A percentile compares a stretch with the other conserved stretches of the same genome.
phyloP scores from a whole-genome alignment of 306 rosid genomes.

The Glycyrrhiza uralensis region DNA sequence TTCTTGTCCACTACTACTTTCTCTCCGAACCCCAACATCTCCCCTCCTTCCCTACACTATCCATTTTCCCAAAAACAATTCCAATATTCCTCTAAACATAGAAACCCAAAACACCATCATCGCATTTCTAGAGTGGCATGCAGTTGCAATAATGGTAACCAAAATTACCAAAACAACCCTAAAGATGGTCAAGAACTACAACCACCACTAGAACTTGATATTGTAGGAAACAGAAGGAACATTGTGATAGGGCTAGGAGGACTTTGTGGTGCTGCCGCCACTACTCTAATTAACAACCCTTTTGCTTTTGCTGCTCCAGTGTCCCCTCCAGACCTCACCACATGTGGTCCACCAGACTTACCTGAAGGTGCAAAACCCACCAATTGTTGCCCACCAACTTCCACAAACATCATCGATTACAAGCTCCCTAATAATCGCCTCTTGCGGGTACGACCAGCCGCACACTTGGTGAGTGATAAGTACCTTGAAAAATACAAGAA shows the following conservation, averaged over 20 bases:
- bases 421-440: conserved; percentile 15
- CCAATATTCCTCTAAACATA: neutral
- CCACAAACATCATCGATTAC: conserved; percentile 49
- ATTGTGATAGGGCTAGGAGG: conserved; percentile 70
- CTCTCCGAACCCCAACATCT: no score
- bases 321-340: conserved; percentile 43
- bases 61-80: neutral
- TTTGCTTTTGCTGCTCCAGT: conserved; percentile 56
- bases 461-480: conserved; percentile 34
- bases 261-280: conserved; percentile 44
- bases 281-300: conserved; percentile 29
- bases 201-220: no score
- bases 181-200: neutral
- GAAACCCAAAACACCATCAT: conserved; percentile 14
- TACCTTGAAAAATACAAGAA: conserved; percentile 41
- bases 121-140: conserved; percentile 22
- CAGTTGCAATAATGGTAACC: neutral
- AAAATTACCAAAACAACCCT: neutral
- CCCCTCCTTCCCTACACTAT: neutral
- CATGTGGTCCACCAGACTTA: conserved; percentile 50
- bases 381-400: conserved; percentile 67
- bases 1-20: neutral
- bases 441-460: conserved; percentile 37
- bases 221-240: conserved; percentile 46
- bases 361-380: conserved; percentile 1